phyloP scores from a whole-genome alignment of 75 land plant species.

The Selaginella moellendorffii region DNA sequence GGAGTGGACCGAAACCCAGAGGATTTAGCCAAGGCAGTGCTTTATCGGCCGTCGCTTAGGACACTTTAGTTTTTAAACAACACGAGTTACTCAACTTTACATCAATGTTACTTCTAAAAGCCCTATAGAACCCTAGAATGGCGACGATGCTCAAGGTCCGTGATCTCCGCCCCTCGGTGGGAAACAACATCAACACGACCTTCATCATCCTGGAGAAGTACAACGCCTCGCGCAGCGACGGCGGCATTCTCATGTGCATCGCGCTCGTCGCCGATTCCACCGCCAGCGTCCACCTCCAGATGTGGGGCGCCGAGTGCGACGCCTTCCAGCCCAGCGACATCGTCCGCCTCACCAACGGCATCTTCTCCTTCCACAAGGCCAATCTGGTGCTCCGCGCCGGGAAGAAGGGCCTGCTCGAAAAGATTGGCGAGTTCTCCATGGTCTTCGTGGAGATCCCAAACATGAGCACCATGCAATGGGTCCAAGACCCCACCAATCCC shows the following conservation, averaged over 20 bases:
- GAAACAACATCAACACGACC: slow-evolving; percentile 48
- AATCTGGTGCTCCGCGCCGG: slow-evolving; percentile 67
- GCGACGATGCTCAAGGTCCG: slow-evolving; percentile 3
- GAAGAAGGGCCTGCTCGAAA: slow-evolving; percentile 57
- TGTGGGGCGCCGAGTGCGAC: slow-evolving; percentile 76
- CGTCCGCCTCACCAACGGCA: slow-evolving; percentile 40
- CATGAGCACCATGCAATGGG: slow-evolving; percentile 79
- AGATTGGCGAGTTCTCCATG: slow-evolving; percentile 80
- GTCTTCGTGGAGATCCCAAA: slow-evolving; percentile 71
- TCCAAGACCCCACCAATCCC: slow-evolving; percentile 38
- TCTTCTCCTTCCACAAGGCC: slow-evolving; percentile 50
- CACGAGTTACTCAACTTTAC: too few species aligned
- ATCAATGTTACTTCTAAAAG: too few species aligned
- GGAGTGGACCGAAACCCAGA: not conserved
- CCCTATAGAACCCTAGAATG: too few species aligned
- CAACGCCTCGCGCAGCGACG: slow-evolving; percentile 26
- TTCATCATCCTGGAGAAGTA: slow-evolving; percentile 48
- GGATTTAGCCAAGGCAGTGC: not conserved
- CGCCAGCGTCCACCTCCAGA: slow-evolving; percentile 73
- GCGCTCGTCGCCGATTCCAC: slow-evolving; percentile 67
- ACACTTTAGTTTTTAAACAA: too few species aligned
- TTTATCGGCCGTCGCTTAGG: too few species aligned
- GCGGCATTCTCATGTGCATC: slow-evolving; percentile 29
- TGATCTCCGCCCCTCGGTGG: slow-evolving; percentile 63
- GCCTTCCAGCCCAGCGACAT: slow-evolving; percentile 75